These are phyloP conservation scores for Penicillium pulvis DNA, from an alignment of 495 filamentous ascomycete genomes.

Conservation along the genomic window DNA sequence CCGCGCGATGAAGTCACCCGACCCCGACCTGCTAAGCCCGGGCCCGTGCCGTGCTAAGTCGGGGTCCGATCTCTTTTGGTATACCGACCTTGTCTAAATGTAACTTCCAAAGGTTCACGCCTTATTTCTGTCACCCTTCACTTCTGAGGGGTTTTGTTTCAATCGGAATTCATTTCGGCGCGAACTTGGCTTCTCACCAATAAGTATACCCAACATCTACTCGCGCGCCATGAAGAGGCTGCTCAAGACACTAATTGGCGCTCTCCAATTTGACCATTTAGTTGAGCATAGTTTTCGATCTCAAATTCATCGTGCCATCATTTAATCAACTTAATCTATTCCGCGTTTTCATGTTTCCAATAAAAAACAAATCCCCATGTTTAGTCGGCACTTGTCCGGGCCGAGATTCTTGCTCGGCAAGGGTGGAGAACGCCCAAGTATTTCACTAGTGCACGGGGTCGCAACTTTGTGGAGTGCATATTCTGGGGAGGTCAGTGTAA, in stretches of 20 bases:
- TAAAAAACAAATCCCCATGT: not conserved
- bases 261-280: not conserved
- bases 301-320: not conserved
- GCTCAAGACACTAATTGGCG: not conserved
- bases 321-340: no score
- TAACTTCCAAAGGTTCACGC: not conserved
- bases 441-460: not conserved
- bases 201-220: not conserved
- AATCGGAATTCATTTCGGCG: not conserved
- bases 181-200: not conserved
- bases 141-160: not conserved
- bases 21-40: not conserved
- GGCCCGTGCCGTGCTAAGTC: not conserved
- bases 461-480: not conserved
- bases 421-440: not conserved
- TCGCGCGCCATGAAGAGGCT: not conserved
- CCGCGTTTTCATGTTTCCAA: no score
- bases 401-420: not conserved
- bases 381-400: not conserved
- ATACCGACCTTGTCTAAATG: not conserved
- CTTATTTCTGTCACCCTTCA: not conserved
- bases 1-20: slow-evolving; percentile 1
- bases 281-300: not conserved
- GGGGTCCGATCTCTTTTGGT: not conserved
- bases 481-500: not conserved